Evolutionary conservation across 768 basidiomycete genomes (phyloP), one percentile per base, ranked within the genome.

Genomic region (Rhodosporidiobolus odoratus): DNA sequence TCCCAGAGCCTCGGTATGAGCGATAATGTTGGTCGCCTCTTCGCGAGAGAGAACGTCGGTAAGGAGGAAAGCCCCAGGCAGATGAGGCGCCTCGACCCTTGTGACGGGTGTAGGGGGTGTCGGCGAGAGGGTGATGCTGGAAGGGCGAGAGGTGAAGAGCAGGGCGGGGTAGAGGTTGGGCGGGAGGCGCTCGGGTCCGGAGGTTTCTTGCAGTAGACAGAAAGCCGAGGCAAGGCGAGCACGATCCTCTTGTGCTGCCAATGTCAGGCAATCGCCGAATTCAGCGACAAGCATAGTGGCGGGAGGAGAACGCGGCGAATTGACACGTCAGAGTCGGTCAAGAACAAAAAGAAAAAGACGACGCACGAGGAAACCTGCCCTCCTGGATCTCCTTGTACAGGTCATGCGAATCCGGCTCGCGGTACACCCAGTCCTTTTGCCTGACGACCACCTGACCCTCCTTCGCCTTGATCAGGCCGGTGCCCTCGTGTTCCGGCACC

Each of bases 91-190:
- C 43, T 82, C 78, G 72, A 82, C 76, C 56, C 80, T 75, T 80
- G 74, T 78, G 81, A 45, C 79, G 78, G 47, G 76, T 76, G 64
- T 77, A 80, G 65, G 68, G 79, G 61, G 68, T 2, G 59, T 0
- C 2, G 68, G 13, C 1, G 52, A 17, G 48, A 74, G 69, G 3
- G 69, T 62, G 47, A 70, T 62, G 19, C 66, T 27, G 32, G n/a
- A 52, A 21, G 62, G 62, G 8, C 50, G 6, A 38, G 83, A 83
- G 56, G 80, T 82, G 73, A 82, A 83, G n/a, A 86, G 83, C 25
- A 84, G 81, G 0, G 83, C 83, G 16, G 83, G 81, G 76, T 84
- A 82, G 48, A 82, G 81, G 75, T 86, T 86, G 30, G 84, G 84
- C 0, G 85, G 85, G 17, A 83, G 81, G 27, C 85, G 82, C 2